Evolutionary conservation across 2,329 filamentous ascomycete genomes (phyloP).

Genomic region (Fusarium begoniae): DNA sequence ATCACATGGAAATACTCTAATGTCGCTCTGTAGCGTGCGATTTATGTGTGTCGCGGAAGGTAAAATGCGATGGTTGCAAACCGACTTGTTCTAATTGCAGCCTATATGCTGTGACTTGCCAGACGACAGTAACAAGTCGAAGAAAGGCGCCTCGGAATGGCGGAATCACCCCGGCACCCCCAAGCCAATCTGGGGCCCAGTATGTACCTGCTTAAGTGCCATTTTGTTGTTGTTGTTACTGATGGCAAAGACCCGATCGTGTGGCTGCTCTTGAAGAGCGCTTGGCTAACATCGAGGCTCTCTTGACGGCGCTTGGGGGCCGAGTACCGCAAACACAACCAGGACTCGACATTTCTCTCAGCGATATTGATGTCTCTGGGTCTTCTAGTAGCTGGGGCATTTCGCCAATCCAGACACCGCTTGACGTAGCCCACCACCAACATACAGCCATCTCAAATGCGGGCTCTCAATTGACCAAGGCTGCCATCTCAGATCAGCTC

Average conservation of each 20-base stretch:
- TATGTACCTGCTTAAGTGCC: neutral
- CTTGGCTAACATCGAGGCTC: conserved; percentile 29
- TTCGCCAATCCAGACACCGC: neutral
- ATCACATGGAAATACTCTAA: neutral
- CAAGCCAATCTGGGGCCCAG: neutral
- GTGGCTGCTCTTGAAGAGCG: conserved; percentile 30
- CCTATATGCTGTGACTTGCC: conserved; percentile 48
- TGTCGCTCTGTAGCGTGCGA: conserved; percentile 44
- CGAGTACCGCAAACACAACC: neutral
- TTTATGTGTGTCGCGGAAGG: too few species aligned
- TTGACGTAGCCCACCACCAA: neutral
- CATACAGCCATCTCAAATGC: neutral
- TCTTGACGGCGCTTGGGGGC: conserved; percentile 4
- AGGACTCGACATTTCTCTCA: neutral
- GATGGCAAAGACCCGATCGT: conserved; percentile 17
- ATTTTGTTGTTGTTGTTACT: neutral
- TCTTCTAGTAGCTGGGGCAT: neutral
- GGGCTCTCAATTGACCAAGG: neutral
- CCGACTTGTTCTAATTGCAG: conserved; percentile 52
- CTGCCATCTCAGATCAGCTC: neutral
- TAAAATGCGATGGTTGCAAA: conserved; percentile 51
- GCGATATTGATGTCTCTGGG: neutral
- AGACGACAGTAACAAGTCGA: conserved; percentile 16
- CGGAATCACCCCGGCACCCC: neutral
- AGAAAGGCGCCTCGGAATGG: conserved; percentile 11